Evolutionary conservation across 1,139 yeast species (phyloP), one percentile per base, ranked within the genome.

Genomic region (Lodderomyces beijingensis): DNA sequence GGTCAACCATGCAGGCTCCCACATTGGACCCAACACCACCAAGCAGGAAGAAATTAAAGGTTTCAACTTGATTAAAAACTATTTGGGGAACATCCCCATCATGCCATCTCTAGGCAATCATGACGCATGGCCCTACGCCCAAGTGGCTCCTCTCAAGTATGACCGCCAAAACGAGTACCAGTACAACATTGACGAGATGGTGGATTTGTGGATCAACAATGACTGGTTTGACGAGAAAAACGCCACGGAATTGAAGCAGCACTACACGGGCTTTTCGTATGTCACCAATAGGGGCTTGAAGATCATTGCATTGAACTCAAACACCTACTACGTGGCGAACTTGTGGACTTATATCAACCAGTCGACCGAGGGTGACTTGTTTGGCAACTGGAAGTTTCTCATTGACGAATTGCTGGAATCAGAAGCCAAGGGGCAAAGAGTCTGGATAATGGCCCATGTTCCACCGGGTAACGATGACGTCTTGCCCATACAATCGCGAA

Each of bases 101-200:
- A 78, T 62, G 49, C 70, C 86, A 10, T 77, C 74, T 22, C 59
- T 81, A 45, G 88, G 88, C 12, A 80, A 80, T 52, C 88, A 81
- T 51, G 88, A 81, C 47, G 73, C 81, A n/a, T 80, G 71, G 63
- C 88, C 88, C 12, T 79, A 77, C 48, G 82, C 80, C 12, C 86
- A 79, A 52, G 53, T 78, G 36, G 80, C 87, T 1, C 84, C 80
- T 27, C 41, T 46, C 20, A 37, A 51, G 18, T 56, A 46, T 36
- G 54, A 54, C 27, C 57, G 66, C 35, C 60, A 63, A 31, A 67
- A 70, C 41, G 55, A 71, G 38, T 77, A 76, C 48, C 62, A 69
- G 30, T 79, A 79, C 74, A 79, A 81, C 29, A 28, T 25, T 12
- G 36, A 29, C 9, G 23, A 23, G 8, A 68, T 80, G 73, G 69